phyloP scores from a whole-genome alignment of 441 rosid species.

The Viola pubescens region DNA sequence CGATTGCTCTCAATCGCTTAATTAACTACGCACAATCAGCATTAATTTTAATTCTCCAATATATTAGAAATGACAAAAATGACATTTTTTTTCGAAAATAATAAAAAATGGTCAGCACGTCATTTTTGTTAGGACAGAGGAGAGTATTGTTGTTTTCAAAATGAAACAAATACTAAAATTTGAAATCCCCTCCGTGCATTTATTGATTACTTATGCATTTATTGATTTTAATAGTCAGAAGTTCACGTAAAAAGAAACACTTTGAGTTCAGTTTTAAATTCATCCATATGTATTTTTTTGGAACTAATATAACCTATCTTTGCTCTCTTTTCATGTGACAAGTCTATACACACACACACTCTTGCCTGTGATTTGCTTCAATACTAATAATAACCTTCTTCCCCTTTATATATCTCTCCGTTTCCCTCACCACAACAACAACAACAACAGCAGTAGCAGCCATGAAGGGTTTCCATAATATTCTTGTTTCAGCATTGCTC shows the following conservation, averaged over 20 bases:
- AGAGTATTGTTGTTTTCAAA: background rate
- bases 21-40: too few species aligned
- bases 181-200: constrained; percentile 22
- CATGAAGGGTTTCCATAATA: constrained; percentile 27
- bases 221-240: constrained; percentile 9
- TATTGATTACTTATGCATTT: constrained; percentile 8
- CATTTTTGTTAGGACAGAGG: too few species aligned
- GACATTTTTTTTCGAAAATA: too few species aligned
- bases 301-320: constrained; percentile 22
- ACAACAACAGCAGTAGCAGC: background rate
- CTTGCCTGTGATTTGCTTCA: constrained; percentile 62
- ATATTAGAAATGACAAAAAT: too few species aligned
- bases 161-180: constrained; percentile 1
- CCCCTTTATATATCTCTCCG: constrained; percentile 10
- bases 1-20: too few species aligned
- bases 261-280: constrained; percentile 27
- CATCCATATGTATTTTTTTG: too few species aligned
- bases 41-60: too few species aligned
- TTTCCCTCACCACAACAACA: background rate
- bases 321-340: constrained; percentile 43
- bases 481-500: constrained; percentile 17
- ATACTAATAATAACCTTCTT: constrained; percentile 13
- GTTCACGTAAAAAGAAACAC: constrained; percentile 31
- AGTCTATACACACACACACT: constrained; percentile 7
- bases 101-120: too few species aligned